phyloP scores from a whole-genome alignment of 352 stramenopile species.

The Pythium brachiatum region DNA sequence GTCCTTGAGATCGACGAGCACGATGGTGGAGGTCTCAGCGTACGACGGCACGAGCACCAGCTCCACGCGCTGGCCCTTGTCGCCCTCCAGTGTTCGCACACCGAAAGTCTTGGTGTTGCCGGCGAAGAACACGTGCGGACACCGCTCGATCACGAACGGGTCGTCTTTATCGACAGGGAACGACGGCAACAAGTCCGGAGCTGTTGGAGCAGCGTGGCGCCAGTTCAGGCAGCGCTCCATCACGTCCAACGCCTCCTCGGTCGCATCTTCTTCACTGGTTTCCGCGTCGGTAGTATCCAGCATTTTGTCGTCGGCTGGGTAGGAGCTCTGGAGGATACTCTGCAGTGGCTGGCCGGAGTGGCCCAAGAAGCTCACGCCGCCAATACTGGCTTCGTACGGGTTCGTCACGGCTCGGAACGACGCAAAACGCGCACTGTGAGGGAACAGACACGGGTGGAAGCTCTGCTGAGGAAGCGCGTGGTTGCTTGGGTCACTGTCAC shows the following conservation, averaged over 20 bases:
- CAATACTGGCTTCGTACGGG: conserved; percentile 85
- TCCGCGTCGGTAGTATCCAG: conserved; percentile 30
- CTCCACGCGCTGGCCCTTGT: conserved; percentile 48
- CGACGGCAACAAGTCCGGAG: conserved; percentile 87
- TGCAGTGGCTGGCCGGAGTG: conserved; percentile 85
- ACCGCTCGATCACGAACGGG: conserved; percentile 89
- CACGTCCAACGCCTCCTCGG: conserved; percentile 39
- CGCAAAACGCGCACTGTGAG: conserved; percentile 71
- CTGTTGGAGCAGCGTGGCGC: conserved; percentile 92
- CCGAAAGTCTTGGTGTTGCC: conserved; percentile 90
- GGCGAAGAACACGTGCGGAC: conserved; percentile 91
- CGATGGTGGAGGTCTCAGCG: conserved; percentile 80
- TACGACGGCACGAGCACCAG: conserved; percentile 93
- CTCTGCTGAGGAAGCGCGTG: conserved; percentile 92
- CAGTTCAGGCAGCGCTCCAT: conserved; percentile 84
- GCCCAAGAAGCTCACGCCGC: conserved; percentile 70
- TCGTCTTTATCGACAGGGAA: conserved; percentile 91
- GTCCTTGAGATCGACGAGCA: conserved; percentile 90
- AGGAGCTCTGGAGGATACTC: conserved; percentile 76
- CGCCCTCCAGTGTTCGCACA: conserved; percentile 59
- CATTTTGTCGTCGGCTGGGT: conserved; percentile 29
- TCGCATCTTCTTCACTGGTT: conserved; percentile 18
- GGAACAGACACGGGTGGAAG: conserved; percentile 93
- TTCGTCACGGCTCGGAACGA: conserved; percentile 90
- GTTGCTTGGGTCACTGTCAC: conserved; percentile 85